Base-by-base conservation (phyloP, 2,329 filamentous ascomycete genomes). In the Emmonsia crescens region DNA sequence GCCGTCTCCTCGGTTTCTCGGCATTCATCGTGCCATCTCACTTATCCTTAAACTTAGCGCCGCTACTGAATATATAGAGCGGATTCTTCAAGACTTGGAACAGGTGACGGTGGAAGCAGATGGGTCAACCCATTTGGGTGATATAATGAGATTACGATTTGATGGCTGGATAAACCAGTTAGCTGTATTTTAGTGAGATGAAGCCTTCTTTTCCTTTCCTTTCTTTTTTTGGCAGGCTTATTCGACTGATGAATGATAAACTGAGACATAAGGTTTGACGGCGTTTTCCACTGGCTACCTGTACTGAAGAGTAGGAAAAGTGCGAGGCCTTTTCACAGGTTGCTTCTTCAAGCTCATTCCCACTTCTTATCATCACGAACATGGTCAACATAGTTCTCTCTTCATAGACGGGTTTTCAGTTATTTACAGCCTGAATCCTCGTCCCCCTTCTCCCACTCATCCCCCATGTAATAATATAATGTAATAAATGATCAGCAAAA, bases 11-110 rank as follows among this genome's bases (percentile, higher is more conserved):
- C 63, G 64, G 52, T 67, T 70, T 64, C 69, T 70, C 21, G 61
- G 40, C 33, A 61, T 72, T 60, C 68, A 72, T 60, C 57, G 62
- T 58, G 68, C 68, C n/a, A 70, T 72, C 61, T 64, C 68, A 42
- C 62, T 59, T 63, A 71, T 72, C 56, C 61, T 72, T 31, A 64
- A 69, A 54, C 61, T 69, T 12, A 68, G 67, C 56, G 66, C 60
- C 33, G 67, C 65, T 27, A 21, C 24, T 27, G 48, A 14, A n/a
- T 51, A 51, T 31, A 27, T 51, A 27, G 48, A 51, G 5, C 48
- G 49, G 10, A 64, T 68, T 31, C 64, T 72, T 62, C 63, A 64
- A 27, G 68, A 69, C 31, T 61, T 70, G 61, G 68, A 70, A 51
- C 57, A 68, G 31, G 51, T 64, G 36, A 54, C 52, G 12, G 62